Evolutionary conservation across 2,329 filamentous ascomycete species (phyloP).

Genomic region (Bipolaris victoriae): DNA sequence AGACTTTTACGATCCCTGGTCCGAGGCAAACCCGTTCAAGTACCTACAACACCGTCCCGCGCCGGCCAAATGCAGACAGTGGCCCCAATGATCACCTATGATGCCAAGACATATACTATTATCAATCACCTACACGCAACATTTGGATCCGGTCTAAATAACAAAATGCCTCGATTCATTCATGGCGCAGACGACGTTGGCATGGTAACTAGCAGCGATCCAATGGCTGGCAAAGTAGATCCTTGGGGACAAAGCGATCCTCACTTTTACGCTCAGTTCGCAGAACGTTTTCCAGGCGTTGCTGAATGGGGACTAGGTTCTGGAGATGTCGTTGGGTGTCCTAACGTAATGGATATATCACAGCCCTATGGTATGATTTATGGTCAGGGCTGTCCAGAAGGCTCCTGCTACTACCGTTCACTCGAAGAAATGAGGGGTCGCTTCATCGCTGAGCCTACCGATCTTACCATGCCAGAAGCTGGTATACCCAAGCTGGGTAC

Average conservation of each 20-base stretch:
- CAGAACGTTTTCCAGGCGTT: slow-evolving; percentile 75
- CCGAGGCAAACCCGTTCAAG: slow-evolving; percentile 76
- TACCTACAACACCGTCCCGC: slow-evolving; percentile 59
- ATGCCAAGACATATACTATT: slow-evolving; percentile 78
- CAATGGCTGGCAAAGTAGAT: slow-evolving; percentile 74
- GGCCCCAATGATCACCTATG: slow-evolving; percentile 81
- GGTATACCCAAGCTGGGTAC: slow-evolving; percentile 80
- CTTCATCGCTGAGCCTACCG: slow-evolving; percentile 69
- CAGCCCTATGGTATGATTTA: slow-evolving; percentile 82
- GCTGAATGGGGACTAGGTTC: slow-evolving; percentile 78
- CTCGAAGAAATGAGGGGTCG: slow-evolving; percentile 76
- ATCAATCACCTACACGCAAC: slow-evolving; percentile 80
- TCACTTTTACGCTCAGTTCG: slow-evolving; percentile 76
- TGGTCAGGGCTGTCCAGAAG: slow-evolving; percentile 85
- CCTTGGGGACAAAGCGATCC: slow-evolving; percentile 82
- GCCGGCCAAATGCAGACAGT: slow-evolving; percentile 66
- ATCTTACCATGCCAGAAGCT: slow-evolving; percentile 65
- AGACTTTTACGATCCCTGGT: slow-evolving; percentile 80
- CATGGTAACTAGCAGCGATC: slow-evolving; percentile 80
- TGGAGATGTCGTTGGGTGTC: slow-evolving; percentile 74
- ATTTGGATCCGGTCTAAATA: slow-evolving; percentile 70
- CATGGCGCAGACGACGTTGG: slow-evolving; percentile 83
- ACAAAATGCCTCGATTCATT: slow-evolving; percentile 77
- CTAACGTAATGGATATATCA: slow-evolving; percentile 91
- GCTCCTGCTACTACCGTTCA: slow-evolving; percentile 77